phyloP scores from a whole-genome alignment of 2,329 filamentous ascomycete genomes.

The Aspergillus fumigatiaffinis region DNA sequence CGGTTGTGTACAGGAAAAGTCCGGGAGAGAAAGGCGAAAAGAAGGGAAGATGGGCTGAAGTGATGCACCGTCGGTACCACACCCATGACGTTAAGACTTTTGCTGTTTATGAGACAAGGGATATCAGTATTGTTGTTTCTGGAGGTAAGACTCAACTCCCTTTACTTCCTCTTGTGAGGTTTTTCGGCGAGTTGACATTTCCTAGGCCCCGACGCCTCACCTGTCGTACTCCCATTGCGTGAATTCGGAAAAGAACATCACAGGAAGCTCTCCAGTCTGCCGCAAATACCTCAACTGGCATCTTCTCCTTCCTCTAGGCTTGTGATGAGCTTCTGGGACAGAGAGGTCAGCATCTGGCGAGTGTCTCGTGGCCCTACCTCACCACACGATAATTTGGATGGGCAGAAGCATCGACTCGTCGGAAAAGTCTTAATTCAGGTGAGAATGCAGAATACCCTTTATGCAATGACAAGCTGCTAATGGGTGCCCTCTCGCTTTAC shows the following conservation, averaged over 20 bases:
- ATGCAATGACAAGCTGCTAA: constrained; percentile 37
- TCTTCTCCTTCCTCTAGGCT: constrained; percentile 71
- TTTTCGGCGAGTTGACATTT: constrained; percentile 6
- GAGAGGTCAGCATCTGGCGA: constrained; percentile 80
- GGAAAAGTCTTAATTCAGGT: constrained; percentile 60
- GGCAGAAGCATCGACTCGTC: constrained; percentile 48
- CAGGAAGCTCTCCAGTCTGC: constrained; percentile 75
- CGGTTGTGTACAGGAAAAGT: constrained; percentile 71
- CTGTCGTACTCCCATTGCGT: constrained; percentile 74
- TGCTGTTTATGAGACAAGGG: constrained; percentile 79
- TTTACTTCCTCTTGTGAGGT: background rate
- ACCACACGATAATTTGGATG: constrained; percentile 38
- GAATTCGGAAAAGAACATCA: constrained; percentile 77
- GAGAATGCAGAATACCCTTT: constrained; percentile 9
- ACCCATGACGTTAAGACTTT: constrained; percentile 93
- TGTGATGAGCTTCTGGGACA: constrained; percentile 88
- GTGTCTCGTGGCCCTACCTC: constrained; percentile 49
- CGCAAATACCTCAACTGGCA: constrained; percentile 69
- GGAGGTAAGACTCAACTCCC: constrained; percentile 62
- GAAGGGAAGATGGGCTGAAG: constrained; percentile 70
- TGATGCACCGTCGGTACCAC: constrained; percentile 83
- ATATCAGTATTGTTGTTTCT: constrained; percentile 82
- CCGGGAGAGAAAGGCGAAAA: constrained; percentile 49
- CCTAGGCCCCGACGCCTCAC: constrained; percentile 76
- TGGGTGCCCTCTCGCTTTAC: constrained; percentile 2